phyloP scores from a whole-genome alignment of 2,329 filamentous ascomycete genomes.

The Xylaria hypoxylon region DNA sequence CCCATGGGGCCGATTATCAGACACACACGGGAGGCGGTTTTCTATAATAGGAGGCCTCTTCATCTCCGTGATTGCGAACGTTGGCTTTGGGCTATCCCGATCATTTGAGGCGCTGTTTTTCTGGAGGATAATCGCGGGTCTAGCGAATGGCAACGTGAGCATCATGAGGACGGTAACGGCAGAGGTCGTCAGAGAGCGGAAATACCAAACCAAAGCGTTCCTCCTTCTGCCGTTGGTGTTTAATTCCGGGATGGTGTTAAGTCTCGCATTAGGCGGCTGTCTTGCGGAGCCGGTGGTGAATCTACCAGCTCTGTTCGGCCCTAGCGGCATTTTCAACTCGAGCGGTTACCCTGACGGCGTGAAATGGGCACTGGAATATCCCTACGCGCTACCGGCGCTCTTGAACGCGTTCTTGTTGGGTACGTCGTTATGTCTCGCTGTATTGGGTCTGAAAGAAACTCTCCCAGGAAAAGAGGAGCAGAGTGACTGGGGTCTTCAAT shows the following conservation, averaged over 20 bases:
- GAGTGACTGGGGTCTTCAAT: constrained; percentile 40
- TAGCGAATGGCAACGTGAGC: constrained; percentile 78
- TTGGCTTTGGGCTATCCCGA: constrained; percentile 76
- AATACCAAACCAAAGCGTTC: constrained; percentile 62
- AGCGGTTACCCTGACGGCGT: constrained; percentile 49
- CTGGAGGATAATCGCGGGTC: constrained; percentile 69
- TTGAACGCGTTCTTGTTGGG: constrained; percentile 54
- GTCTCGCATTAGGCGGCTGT: constrained; percentile 57
- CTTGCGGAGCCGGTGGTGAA: constrained; percentile 58
- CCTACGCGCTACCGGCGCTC: constrained; percentile 58
- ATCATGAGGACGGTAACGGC: constrained; percentile 81
- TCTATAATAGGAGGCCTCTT: constrained; percentile 74
- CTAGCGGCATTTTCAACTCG: constrained; percentile 52
- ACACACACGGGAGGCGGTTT: constrained; percentile 68
- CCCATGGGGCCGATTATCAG: constrained; percentile 73
- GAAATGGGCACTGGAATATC: constrained; percentile 56
- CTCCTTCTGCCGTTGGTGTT: constrained; percentile 71
- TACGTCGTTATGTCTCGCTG: constrained; percentile 49
- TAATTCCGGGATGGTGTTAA: constrained; percentile 62
- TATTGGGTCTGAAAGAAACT: constrained; percentile 54
- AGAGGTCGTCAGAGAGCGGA: constrained; percentile 78
- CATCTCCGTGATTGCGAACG: constrained; percentile 70
- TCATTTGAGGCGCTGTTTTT: constrained; percentile 70
- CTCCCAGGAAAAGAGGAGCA: constrained; percentile 50
- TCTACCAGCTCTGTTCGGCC: constrained; percentile 55